Evolutionary conservation across 768 basidiomycete genomes (phyloP).

Genomic region (Naematelia encephala): DNA sequence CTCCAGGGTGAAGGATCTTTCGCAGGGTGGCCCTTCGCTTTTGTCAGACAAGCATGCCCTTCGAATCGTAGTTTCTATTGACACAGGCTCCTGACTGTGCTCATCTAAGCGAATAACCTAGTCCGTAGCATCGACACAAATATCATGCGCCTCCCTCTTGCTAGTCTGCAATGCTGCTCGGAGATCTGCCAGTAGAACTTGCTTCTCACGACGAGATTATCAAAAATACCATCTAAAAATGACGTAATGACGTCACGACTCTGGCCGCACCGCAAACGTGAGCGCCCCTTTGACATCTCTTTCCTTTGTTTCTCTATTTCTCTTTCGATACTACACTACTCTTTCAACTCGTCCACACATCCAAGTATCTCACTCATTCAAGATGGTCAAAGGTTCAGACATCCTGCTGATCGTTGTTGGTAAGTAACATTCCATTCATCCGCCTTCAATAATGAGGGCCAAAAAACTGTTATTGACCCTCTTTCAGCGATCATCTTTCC

Average conservation of each 20-base stretch:
- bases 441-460: no score
- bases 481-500: conserved; percentile 46
- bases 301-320: background rate
- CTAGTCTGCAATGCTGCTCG: no score
- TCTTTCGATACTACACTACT: background rate
- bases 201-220: background rate
- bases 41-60: no score
- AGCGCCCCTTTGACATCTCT: background rate
- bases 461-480: no score
- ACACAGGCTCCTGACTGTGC: no score
- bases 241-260: background rate
- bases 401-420: conserved; percentile 46
- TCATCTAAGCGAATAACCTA: no score
- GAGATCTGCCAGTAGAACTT: no score
- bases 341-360: background rate
- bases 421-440: background rate
- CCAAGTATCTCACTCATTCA: conserved; percentile 11
- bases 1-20: no score
- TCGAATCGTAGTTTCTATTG: no score
- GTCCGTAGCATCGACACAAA: no score
- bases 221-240: background rate
- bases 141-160: no score
- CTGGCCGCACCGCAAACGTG: background rate
- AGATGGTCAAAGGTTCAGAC: conserved; percentile 42
- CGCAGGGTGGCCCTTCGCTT: no score